Evolutionary conservation across 164 flowering plant genomes (phyloP).

Genomic region (Vitis riparia): DNA sequence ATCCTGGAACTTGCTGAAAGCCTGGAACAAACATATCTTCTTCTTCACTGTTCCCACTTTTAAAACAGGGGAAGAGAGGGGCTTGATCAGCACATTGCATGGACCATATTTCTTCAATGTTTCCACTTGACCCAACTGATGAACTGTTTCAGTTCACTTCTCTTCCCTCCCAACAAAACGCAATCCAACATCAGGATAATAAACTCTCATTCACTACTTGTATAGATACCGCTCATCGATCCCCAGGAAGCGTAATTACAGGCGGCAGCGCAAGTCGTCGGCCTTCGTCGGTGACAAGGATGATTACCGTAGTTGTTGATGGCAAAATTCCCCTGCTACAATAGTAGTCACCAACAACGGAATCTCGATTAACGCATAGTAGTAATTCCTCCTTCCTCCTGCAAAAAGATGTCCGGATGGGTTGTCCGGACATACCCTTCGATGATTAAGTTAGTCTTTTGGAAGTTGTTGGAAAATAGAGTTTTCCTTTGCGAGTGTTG

Average conservation of each 20-base stretch:
- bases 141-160: constrained; percentile 12
- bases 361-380: too few species aligned
- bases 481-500: too few species aligned
- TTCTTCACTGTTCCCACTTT: not conserved
- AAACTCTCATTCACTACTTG: not conserved
- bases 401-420: too few species aligned
- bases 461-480: too few species aligned
- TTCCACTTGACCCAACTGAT: constrained; percentile 13
- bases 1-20: constrained; percentile 4
- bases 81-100: not conserved
- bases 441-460: too few species aligned
- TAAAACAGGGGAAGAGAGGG: not conserved
- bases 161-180: not conserved
- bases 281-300: not conserved
- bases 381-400: too few species aligned
- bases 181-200: not conserved
- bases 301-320: not conserved
- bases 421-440: too few species aligned
- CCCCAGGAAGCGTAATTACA: not conserved
- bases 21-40: not conserved
- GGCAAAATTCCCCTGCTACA: too few species aligned
- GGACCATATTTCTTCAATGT: constrained; percentile 9
- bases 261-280: not conserved
- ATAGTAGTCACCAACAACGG: too few species aligned
- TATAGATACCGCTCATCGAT: not conserved